phyloP scores from a whole-genome alignment of 345 rosid species.

The Lepidium aucheri region DNA sequence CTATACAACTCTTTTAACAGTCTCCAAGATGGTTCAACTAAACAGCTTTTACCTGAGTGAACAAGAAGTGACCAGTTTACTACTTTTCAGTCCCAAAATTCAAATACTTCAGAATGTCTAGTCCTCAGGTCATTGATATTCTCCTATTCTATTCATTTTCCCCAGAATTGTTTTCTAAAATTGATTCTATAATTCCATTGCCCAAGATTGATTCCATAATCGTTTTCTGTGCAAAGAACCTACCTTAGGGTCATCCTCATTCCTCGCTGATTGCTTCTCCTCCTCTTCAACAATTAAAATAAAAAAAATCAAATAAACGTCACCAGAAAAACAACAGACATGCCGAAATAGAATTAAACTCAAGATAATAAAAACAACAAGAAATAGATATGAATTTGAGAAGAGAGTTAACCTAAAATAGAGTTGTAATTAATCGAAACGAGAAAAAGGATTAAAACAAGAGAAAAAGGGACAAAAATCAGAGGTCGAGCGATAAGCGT shows the following conservation, averaged over 20 bases:
- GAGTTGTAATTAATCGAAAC: constrained; percentile 4
- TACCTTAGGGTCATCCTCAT: constrained; percentile 47
- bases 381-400: constrained; percentile 15
- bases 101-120: not conserved
- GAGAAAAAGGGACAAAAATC: not conserved
- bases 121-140: not conserved
- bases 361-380: not conserved
- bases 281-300: constrained; percentile 34
- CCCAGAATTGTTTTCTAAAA: not conserved
- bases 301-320: not conserved
- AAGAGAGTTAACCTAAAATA: constrained; percentile 11
- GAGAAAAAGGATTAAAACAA: not conserved
- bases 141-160: not conserved
- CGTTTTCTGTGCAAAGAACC: not conserved
- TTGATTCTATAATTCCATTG: not conserved
- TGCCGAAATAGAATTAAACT: not conserved
- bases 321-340: not conserved
- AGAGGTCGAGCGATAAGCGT: constrained; percentile 18
- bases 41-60: not conserved
- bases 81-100: not conserved
- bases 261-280: constrained; percentile 37
- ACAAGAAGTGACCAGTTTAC: constrained; percentile 11
- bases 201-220: not conserved
- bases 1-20: not conserved
- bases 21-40: not conserved